These are phyloP conservation scores for Sordariomycetes sp. DNA, from an alignment of 2,329 filamentous ascomycete genomes.

Conservation along the genomic window DNA sequence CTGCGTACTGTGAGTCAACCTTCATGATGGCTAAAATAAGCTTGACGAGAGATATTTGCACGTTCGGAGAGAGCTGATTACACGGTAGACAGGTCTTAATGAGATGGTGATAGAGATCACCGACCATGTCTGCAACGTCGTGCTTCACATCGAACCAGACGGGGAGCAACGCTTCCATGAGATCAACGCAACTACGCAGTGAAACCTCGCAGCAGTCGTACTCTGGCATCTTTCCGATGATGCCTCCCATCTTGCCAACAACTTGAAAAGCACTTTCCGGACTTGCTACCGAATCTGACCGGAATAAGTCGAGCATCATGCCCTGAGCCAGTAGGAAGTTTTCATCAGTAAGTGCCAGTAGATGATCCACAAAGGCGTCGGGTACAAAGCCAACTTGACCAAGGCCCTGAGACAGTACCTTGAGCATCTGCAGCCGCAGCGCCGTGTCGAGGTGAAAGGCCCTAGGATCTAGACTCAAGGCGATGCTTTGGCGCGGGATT, in stretches of 20 bases:
- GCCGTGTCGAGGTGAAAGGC: conserved; percentile 35
- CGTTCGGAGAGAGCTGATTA: conserved; percentile 54
- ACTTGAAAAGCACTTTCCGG: conserved; percentile 31
- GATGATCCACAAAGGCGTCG: conserved; percentile 30
- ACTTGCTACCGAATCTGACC: conserved; percentile 36
- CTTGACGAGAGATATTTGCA: conserved; percentile 52
- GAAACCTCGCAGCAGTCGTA: conserved; percentile 66
- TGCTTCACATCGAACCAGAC: conserved; percentile 49
- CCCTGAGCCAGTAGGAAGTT: conserved; percentile 37
- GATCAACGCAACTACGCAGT: conserved; percentile 51
- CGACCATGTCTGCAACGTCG: conserved; percentile 50
- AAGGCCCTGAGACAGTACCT: conserved; percentile 24
- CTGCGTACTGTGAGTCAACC: conserved; percentile 53
- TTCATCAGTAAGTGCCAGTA: conserved; percentile 35
- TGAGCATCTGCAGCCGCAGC: conserved; percentile 30
- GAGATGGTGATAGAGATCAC: conserved; percentile 70
- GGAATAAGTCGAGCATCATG: conserved; percentile 37
- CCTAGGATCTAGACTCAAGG: conserved; percentile 24
- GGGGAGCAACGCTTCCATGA: conserved; percentile 49
- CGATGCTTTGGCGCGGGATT: conserved; percentile 30
- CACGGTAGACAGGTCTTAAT: conserved; percentile 52
- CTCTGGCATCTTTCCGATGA: conserved; percentile 37
- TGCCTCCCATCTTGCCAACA: conserved; percentile 33
- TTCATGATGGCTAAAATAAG: conserved; percentile 61
- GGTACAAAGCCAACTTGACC: conserved; percentile 36